Evolutionary conservation across 2,329 filamentous ascomycete genomes (phyloP).

Genomic region (Talaromyces sp.): DNA sequence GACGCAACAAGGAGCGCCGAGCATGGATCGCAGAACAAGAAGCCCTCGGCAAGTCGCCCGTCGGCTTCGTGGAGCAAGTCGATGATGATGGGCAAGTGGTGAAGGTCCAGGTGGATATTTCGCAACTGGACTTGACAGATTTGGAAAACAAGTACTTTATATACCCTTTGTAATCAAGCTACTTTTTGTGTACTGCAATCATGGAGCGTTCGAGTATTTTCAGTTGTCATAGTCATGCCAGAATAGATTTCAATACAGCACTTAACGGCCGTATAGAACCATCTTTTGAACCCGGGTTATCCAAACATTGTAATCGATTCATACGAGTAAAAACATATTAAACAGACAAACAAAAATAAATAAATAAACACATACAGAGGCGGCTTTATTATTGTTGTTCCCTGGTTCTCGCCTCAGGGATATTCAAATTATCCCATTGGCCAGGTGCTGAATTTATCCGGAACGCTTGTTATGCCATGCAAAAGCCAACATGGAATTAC

Average conservation of each 20-base stretch:
- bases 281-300: too few species aligned
- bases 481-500: neutral
- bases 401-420: constrained; percentile 21
- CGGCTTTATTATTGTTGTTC: too few species aligned
- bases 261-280: neutral
- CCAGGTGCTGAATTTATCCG: neutral
- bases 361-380: neutral
- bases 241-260: neutral
- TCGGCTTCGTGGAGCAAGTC: neutral
- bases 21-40: constrained; percentile 1
- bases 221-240: neutral
- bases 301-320: too few species aligned
- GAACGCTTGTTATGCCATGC: neutral
- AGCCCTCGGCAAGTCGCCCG: neutral
- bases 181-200: neutral
- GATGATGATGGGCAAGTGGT: constrained; percentile 5
- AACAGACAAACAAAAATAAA: neutral
- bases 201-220: neutral
- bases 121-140: constrained; percentile 1
- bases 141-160: constrained; percentile 7
- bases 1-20: constrained; percentile 1
- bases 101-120: neutral
- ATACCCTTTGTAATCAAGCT: neutral
- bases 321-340: too few species aligned
- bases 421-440: constrained; percentile 22